These are phyloP conservation scores for Porphyrellus cyaneotinctus DNA, from an alignment of 768 basidiomycete genomes.

Conservation along the genomic window DNA sequence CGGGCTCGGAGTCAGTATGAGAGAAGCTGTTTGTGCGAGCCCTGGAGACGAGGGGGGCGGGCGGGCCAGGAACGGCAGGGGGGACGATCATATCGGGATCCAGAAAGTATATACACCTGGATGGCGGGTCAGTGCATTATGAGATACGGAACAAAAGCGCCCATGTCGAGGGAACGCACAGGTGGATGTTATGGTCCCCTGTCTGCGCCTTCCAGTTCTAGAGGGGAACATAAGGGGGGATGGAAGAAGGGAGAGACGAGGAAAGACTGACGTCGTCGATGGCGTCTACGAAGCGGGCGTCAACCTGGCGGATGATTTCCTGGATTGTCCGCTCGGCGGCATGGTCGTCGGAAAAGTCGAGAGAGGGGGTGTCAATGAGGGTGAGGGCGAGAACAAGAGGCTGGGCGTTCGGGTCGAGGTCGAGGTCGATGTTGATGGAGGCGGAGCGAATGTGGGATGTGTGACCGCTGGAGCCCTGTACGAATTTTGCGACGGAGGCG, in stretches of 20 bases:
- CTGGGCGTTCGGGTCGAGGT: slow-evolving; percentile 43
- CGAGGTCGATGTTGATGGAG: slow-evolving; percentile 67
- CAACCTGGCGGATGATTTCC: slow-evolving; percentile 70
- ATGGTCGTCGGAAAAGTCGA: slow-evolving; percentile 67
- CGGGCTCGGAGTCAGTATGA: slow-evolving; percentile 66
- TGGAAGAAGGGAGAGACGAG: slow-evolving; percentile 15
- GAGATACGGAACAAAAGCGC: slow-evolving; percentile 28
- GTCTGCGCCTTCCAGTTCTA: slow-evolving; percentile 69
- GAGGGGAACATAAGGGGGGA: slow-evolving; percentile 19
- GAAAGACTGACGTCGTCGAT: slow-evolving; percentile 67
- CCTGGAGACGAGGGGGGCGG: slow-evolving; percentile 64
- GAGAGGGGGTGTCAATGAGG: slow-evolving; percentile 78
- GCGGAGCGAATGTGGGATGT: slow-evolving; percentile 69
- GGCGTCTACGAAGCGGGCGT: slow-evolving; percentile 67
- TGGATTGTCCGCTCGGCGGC: slow-evolving; percentile 58
- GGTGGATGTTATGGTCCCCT: slow-evolving; percentile 76
- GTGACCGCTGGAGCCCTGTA: slow-evolving; percentile 67
- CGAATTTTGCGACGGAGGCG: slow-evolving; percentile 75
- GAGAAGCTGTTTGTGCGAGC: slow-evolving; percentile 69
- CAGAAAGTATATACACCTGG: slow-evolving; percentile 82
- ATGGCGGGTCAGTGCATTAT: slow-evolving; percentile 19
- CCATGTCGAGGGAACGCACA: slow-evolving; percentile 46
- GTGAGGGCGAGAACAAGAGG: slow-evolving; percentile 56
- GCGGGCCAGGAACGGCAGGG: slow-evolving; percentile 60
- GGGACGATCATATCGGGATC: slow-evolving; percentile 80